Conservation (phyloP, 306 rosid genomes). For the Quercus wislizeni region DNA sequence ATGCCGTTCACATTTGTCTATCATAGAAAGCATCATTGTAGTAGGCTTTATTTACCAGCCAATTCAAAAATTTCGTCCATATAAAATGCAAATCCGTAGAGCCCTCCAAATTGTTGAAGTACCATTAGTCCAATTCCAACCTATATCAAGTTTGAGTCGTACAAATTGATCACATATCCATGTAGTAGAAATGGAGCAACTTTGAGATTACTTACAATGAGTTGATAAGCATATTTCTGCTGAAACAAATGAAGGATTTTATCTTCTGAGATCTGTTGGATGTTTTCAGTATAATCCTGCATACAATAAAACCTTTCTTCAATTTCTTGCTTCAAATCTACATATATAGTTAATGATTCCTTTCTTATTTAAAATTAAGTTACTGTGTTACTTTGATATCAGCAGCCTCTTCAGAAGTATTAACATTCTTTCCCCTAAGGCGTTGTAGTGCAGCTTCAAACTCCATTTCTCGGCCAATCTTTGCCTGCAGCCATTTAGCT, state of each 20-base stretch:
- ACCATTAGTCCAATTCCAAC: constrained; percentile 17
- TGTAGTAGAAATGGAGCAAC: too few relatives aligned
- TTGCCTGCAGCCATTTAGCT: constrained; percentile 28
- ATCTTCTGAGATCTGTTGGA: constrained; percentile 10
- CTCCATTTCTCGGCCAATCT: constrained; percentile 19
- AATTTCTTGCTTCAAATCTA: not conserved
- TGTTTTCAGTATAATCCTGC: constrained; percentile 14
- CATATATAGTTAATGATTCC: too few relatives aligned
- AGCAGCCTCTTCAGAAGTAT: constrained; percentile 31
- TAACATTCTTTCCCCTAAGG: constrained; percentile 34
- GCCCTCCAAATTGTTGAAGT: constrained; percentile 14
- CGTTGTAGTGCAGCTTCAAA: constrained; percentile 27
- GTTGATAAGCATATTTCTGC: constrained; percentile 21
- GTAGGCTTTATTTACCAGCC: not conserved
- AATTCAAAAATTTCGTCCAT: constrained; percentile 6
- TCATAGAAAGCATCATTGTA: too few relatives aligned
- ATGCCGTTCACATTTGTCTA: too few relatives aligned
- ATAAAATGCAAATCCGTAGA: constrained; percentile 7
- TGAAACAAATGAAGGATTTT: constrained; percentile 29
- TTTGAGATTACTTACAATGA: constrained; percentile 8
- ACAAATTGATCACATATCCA: too few relatives aligned
- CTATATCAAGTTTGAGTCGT: not conserved
- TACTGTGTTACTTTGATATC: constrained; percentile 33
- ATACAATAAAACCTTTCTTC: not conserved
- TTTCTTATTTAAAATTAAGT: too few relatives aligned